Evolutionary conservation across 2,329 filamentous ascomycete species (phyloP).

Genomic region (Botryotinia calthae): DNA sequence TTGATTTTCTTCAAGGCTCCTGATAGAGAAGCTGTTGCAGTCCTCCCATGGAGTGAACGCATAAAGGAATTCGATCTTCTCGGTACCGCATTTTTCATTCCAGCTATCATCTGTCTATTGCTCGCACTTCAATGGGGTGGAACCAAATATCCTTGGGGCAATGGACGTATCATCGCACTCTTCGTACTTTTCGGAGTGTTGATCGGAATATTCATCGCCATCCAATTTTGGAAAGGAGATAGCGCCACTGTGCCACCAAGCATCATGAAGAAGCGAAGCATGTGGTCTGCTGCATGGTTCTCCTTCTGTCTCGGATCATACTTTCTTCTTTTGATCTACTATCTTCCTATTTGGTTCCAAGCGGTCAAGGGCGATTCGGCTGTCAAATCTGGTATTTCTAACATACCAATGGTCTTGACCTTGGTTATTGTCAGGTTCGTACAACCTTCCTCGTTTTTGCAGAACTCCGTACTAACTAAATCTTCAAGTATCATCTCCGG

Average conservation of each 20-base stretch:
- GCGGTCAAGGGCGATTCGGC: slow-evolving; percentile 46
- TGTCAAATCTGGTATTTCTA: slow-evolving; percentile 46
- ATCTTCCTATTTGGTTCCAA: slow-evolving; percentile 51
- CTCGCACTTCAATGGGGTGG: slow-evolving; percentile 45
- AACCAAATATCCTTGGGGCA: slow-evolving; percentile 40
- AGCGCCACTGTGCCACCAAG: slow-evolving; percentile 43
- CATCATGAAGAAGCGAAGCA: slow-evolving; percentile 41
- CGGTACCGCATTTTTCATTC: slow-evolving; percentile 41
- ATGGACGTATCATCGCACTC: slow-evolving; percentile 39
- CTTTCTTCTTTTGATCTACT: slow-evolving; percentile 44
- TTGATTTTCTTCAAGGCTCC: slow-evolving; percentile 44
- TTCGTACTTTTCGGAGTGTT: slow-evolving; percentile 38
- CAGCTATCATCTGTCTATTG: slow-evolving; percentile 40
- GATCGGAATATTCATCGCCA: slow-evolving; percentile 34
- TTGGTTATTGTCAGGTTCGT: slow-evolving; percentile 33
- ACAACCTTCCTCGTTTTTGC: slow-evolving; percentile 24
- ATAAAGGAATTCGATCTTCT: slow-evolving; percentile 40
- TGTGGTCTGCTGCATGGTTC: slow-evolving; percentile 39
- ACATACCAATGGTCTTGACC: slow-evolving; percentile 39
- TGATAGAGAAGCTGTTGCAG: slow-evolving; percentile 33
- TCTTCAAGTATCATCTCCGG: slow-evolving; percentile 5
- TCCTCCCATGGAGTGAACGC: slow-evolving; percentile 40
- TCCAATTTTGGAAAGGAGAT: slow-evolving; percentile 43
- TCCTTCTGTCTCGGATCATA: slow-evolving; percentile 39
- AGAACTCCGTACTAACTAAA: neutral